phyloP scores from a whole-genome alignment of 169 alveolate genomes.

The Plasmodium yoelii region DNA sequence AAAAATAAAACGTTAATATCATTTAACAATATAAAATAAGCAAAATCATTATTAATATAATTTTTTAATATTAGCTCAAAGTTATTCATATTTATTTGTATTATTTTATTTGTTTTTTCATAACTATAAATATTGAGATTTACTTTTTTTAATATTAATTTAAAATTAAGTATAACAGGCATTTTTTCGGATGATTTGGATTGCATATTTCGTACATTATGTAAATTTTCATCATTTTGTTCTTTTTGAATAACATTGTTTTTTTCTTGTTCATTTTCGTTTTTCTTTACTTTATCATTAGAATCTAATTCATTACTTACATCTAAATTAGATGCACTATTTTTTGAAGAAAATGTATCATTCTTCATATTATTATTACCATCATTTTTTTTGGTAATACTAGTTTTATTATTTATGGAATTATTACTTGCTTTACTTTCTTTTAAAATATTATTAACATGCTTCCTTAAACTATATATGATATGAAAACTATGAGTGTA shows the following conservation, averaged over 20 bases:
- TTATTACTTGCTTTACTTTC: not conserved
- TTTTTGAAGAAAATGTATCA: not conserved
- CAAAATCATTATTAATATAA: constrained; percentile 49
- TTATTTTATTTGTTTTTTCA: constrained; percentile 19
- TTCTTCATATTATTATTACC: not conserved
- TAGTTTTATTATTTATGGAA: not conserved
- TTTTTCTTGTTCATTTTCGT: not conserved
- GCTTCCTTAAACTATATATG: constrained; percentile 34
- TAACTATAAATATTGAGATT: constrained; percentile 3
- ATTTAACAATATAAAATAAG: constrained; percentile 21
- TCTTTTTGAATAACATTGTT: too few relatives aligned
- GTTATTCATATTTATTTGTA: constrained; percentile 6
- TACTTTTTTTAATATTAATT: not conserved
- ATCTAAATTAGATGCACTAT: not conserved
- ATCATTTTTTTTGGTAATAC: not conserved
- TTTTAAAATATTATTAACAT: constrained; percentile 4
- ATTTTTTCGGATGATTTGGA: not conserved
- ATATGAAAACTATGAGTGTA: constrained; percentile 62
- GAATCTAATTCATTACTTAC: not conserved
- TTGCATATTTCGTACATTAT: not conserved
- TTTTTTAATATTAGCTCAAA: constrained; percentile 21
- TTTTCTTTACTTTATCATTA: not conserved
- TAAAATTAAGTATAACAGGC: constrained; percentile 21
- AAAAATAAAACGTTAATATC: constrained; percentile 15
- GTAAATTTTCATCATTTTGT: too few relatives aligned